phyloP scores from a whole-genome alignment of 1,284 basidiomycete species.

The Ustanciosporium gigantosporum region DNA sequence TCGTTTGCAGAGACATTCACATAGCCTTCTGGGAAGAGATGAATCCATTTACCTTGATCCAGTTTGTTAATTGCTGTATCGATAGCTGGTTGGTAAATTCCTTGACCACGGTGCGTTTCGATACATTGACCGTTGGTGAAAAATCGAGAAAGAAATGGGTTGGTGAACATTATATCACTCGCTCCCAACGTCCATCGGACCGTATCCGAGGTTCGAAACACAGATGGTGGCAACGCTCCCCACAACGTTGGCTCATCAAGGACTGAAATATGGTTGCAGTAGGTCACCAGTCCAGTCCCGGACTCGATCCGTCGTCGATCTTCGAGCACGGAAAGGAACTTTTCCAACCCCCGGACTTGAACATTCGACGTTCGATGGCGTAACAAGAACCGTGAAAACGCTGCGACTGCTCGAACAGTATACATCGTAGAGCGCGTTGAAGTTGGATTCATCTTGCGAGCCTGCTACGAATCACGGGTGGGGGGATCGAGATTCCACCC shows the following conservation, averaged over 20 bases:
- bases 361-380: constrained; percentile 45
- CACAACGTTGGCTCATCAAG: constrained; percentile 56
- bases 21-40: constrained; percentile 91
- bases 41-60: constrained; percentile 84
- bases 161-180: constrained; percentile 93
- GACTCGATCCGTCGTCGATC: constrained; percentile 23
- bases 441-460: too few relatives aligned
- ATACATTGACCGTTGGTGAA: constrained; percentile 89
- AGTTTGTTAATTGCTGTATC: constrained; percentile 79
- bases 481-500: too few relatives aligned
- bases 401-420: constrained; percentile 39
- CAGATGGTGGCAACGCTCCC: constrained; percentile 37
- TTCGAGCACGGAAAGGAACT: constrained; percentile 37
- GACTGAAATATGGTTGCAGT: constrained; percentile 58
- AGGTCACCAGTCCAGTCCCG: constrained; percentile 49
- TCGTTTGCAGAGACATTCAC: constrained; percentile 71
- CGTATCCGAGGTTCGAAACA: constrained; percentile 59
- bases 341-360: constrained; percentile 44
- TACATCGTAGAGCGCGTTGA: too few relatives aligned
- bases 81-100: constrained; percentile 86
- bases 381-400: constrained; percentile 38
- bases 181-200: constrained; percentile 86
- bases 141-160: constrained; percentile 69
- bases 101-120: constrained; percentile 85
- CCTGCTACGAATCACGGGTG: too few relatives aligned